A percentile compares a stretch with the other conserved stretches of the same genome.
Conservation (phyloP, 2,329 filamentous ascomycete species). For the Elsinoe necatrix region DNA sequence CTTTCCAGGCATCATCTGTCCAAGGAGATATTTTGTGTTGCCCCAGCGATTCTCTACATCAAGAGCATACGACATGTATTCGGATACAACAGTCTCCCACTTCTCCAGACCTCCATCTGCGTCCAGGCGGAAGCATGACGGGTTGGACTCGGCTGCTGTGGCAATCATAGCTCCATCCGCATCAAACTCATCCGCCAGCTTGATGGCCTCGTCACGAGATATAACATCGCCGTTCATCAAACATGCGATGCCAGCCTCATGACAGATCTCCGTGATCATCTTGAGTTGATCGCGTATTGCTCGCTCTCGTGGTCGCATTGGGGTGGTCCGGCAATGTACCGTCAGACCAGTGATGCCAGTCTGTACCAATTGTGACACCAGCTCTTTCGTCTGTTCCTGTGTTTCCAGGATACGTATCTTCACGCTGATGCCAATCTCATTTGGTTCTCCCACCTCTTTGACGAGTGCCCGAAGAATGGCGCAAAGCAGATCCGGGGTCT, state of each 20-base stretch:
- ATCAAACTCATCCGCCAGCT: constrained; percentile 68
- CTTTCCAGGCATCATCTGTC: constrained; percentile 79
- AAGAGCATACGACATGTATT: constrained; percentile 65
- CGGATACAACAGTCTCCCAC: constrained; percentile 69
- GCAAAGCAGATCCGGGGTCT: constrained; percentile 73
- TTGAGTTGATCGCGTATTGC: constrained; percentile 78
- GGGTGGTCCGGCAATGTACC: constrained; percentile 89
- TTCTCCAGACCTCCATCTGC: constrained; percentile 60
- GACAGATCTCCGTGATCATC: constrained; percentile 76
- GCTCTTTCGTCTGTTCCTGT: constrained; percentile 61
- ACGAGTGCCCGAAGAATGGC: constrained; percentile 79
- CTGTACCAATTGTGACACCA: constrained; percentile 69
- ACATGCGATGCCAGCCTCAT: constrained; percentile 78
- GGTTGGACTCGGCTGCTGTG: constrained; percentile 81
- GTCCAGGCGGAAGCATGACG: constrained; percentile 69
- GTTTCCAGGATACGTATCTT: constrained; percentile 87
- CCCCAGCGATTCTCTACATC: constrained; percentile 77
- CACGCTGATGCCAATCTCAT: constrained; percentile 87
- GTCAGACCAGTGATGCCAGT: constrained; percentile 92
- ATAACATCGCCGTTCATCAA: constrained; percentile 92
- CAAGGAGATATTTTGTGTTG: constrained; percentile 87
- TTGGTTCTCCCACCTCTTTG: constrained; percentile 63
- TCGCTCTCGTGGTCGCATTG: constrained; percentile 83
- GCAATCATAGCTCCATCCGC: constrained; percentile 97
- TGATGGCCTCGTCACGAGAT: constrained; percentile 60